These are phyloP conservation scores for Phytopythium mirpurense DNA, from an alignment of 352 stramenopile genomes.

Conservation along the genomic window DNA sequence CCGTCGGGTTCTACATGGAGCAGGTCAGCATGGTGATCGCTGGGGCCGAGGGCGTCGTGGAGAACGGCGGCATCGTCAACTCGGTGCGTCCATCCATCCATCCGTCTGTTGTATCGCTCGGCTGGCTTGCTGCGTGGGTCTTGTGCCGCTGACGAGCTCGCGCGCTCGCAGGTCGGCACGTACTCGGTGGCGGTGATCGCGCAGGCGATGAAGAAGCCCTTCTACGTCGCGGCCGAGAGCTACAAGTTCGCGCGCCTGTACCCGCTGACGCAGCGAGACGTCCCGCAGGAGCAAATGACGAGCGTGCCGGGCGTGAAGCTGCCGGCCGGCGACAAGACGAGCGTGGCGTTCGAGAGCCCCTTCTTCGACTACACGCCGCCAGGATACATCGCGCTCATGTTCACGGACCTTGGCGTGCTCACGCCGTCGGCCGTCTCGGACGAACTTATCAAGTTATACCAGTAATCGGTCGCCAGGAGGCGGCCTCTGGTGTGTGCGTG, in stretches of 20 bases:
- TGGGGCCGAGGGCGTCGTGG: slow-evolving; percentile 94
- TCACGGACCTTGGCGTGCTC: slow-evolving; percentile 97
- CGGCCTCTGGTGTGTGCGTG: background rate
- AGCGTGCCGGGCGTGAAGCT: slow-evolving; percentile 23
- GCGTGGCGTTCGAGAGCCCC: slow-evolving; percentile 85
- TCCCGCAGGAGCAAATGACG: slow-evolving; percentile 77
- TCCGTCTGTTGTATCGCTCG: background rate
- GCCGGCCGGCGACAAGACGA: slow-evolving; percentile 27
- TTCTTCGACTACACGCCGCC: slow-evolving; percentile 97
- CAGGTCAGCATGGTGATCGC: slow-evolving; percentile 94
- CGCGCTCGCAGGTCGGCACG: slow-evolving; percentile 82
- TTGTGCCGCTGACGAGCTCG: background rate
- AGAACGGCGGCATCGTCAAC: slow-evolving; percentile 98
- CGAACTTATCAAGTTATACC: slow-evolving; percentile 98
- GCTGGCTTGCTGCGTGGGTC: no score
- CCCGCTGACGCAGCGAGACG: slow-evolving; percentile 95
- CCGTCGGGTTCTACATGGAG: slow-evolving; percentile 96
- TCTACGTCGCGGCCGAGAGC: slow-evolving; percentile 97
- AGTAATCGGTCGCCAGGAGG: slow-evolving; percentile 54
- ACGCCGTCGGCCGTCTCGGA: slow-evolving; percentile 97
- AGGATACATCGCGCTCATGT: slow-evolving; percentile 97
- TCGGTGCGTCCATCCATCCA: slow-evolving; percentile 49
- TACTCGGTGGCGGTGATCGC: slow-evolving; percentile 93
- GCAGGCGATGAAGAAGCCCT: slow-evolving; percentile 94
- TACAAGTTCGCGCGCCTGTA: slow-evolving; percentile 99